Conservation (phyloP, 768 basidiomycete species). For the Vararia minispora region DNA sequence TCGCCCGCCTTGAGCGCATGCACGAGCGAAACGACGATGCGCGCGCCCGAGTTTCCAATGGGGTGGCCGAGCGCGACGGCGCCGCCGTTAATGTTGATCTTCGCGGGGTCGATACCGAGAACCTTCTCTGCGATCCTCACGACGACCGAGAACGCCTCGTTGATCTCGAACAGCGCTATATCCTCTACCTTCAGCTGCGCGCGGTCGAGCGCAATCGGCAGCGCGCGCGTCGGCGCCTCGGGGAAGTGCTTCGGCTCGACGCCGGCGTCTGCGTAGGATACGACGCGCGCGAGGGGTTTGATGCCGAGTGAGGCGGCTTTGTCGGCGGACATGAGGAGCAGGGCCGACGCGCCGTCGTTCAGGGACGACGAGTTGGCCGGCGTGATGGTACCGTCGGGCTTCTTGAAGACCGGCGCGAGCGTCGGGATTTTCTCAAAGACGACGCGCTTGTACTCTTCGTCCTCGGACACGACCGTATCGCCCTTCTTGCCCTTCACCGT, state of each 20-base stretch:
- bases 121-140: constrained; percentile 86
- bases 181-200: constrained; percentile 78
- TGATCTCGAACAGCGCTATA: constrained; percentile 89
- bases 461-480: constrained; percentile 80
- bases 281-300: constrained; percentile 86
- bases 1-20: constrained; percentile 88
- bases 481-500: constrained; percentile 92
- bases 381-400: constrained; percentile 80
- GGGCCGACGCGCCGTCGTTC: constrained; percentile 93
- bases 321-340: constrained; percentile 89
- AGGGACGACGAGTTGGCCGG: constrained; percentile 93
- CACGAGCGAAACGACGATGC: constrained; percentile 87
- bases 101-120: constrained; percentile 70
- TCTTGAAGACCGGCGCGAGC: constrained; percentile 83
- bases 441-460: constrained; percentile 97
- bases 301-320: constrained; percentile 87
- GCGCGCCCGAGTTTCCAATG: constrained; percentile 90
- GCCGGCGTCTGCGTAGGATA: constrained; percentile 98
- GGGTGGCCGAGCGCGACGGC: constrained; percentile 95
- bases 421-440: constrained; percentile 89
- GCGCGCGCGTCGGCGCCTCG: constrained; percentile 81
- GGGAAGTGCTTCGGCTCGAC: constrained; percentile 98
- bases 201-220: constrained; percentile 79
- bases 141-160: constrained; percentile 96
- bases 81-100: constrained; percentile 88